Base-by-base conservation (phyloP, 148 eudicot species). In the Silene uniflora region DNA sequence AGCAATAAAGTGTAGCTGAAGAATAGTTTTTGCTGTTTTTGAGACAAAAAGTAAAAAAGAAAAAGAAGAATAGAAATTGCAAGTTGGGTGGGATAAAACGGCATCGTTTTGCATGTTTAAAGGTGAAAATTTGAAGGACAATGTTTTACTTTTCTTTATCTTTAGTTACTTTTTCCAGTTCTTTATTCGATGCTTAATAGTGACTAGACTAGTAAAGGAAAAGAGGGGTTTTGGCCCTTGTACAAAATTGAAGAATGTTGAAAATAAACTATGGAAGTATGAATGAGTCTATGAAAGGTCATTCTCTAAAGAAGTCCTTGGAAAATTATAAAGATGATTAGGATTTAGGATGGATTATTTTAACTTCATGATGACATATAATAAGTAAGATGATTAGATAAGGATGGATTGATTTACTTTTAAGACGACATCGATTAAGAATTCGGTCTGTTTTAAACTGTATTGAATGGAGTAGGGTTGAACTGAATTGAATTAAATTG, bases 1-100 rank as follows among this genome's bases (percentile, higher is more conserved):
- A 67, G 16, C 19, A 68, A 24, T 73, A 79, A 79, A 79, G 81
- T 68, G 23, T 46, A 14, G 56, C 6, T 58, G 47, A 17, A 49
- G 75, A 71, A 62, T 77, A 77, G 47, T 68, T 78, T 73, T 69
- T 69, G 60, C 44, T 32, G 35, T 67, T 69, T 79, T 79, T 74
- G 62, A 79, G 77, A 68, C 46, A 5, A 58, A 79, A 74, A 69
- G 67, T 54, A 42, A 29, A 61, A 24, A 39, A 39, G 44, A 39
- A 39, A 39, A 39, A 55, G 62, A 71, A 12, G 61, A 52, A 19
- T 6, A 44, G 19, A 23, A 29, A 3, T 60, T 42, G 54, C 29
- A 67, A 58, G 66, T 32, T 5, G 49, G 5, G 3, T 39, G 54
- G 9, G 66, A 35, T 22, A 10, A 27, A 64, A 78, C 79, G 79